Evolutionary conservation across 1,284 basidiomycete species (phyloP).

Genomic region (Puccinia coronata): DNA sequence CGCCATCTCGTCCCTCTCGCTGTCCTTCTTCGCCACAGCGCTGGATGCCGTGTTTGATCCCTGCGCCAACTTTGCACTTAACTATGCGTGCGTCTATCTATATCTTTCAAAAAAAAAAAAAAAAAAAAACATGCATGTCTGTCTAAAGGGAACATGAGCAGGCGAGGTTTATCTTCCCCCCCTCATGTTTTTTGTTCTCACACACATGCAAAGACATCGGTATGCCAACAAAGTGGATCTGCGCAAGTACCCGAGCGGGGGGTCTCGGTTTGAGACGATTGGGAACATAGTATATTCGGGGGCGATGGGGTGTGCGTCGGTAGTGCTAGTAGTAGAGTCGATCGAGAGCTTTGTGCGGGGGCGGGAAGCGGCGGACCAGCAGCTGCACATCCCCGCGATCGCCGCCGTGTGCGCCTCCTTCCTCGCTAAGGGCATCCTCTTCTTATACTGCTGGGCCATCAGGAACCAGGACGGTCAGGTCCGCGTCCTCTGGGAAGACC

Average conservation of each 20-base stretch:
- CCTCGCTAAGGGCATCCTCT: conserved; percentile 75
- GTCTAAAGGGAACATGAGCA: too few relatives aligned
- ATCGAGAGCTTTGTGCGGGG: conserved; percentile 6
- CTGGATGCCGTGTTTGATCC: conserved; percentile 50
- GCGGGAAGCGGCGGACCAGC: neutral
- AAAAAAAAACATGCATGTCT: neutral
- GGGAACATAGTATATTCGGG: conserved; percentile 46
- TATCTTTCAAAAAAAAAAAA: neutral
- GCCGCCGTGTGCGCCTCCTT: conserved; percentile 37
- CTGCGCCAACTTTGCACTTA: conserved; percentile 44
- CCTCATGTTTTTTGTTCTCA: neutral
- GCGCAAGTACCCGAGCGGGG: conserved; percentile 82
- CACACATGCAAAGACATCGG: conserved; percentile 6
- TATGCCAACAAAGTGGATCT: conserved; percentile 40
- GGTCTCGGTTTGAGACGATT: conserved; percentile 84
- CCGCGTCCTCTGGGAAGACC: conserved; percentile 90
- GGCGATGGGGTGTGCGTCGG: conserved; percentile 43
- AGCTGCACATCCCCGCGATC: conserved; percentile 27
- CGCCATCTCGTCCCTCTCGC: conserved; percentile 49
- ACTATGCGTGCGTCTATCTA: conserved; percentile 34
- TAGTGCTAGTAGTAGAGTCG: conserved; percentile 41
- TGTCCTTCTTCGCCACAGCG: conserved; percentile 51
- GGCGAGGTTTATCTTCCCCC: too few relatives aligned
- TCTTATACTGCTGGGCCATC: conserved; percentile 80
- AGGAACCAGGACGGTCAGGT: conserved; percentile 83